phyloP scores from a whole-genome alignment of 2,329 filamentous ascomycete genomes.

The Fusarium sp. region DNA sequence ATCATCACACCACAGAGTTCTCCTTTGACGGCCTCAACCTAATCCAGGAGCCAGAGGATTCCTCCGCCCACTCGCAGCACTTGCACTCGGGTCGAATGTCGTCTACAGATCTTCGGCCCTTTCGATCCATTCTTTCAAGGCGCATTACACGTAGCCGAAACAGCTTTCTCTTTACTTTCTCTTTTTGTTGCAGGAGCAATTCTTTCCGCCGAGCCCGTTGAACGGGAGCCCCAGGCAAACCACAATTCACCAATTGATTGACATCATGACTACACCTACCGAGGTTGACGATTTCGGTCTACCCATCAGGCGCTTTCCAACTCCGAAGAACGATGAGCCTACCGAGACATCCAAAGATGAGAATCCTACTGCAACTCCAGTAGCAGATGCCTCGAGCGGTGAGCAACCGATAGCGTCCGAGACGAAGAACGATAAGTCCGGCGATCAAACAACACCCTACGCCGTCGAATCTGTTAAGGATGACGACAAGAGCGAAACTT shows the following conservation, averaged over 20 bases:
- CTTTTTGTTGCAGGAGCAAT: neutral
- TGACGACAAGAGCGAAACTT: slow-evolving; percentile 51
- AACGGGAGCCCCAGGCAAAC: slow-evolving; percentile 9
- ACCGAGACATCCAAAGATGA: slow-evolving; percentile 20
- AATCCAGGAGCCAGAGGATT: slow-evolving; percentile 32
- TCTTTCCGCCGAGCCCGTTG: neutral
- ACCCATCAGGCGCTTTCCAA: slow-evolving; percentile 63
- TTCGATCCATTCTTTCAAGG: slow-evolving; percentile 28
- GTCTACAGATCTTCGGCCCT: slow-evolving; percentile 36
- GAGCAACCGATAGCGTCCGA: slow-evolving; percentile 3
- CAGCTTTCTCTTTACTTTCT: neutral
- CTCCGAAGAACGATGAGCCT: slow-evolving; percentile 39
- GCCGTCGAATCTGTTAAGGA: slow-evolving; percentile 12
- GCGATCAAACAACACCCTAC: neutral
- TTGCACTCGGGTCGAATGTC: slow-evolving; percentile 28
- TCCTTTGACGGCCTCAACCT: slow-evolving; percentile 20
- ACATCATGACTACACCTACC: slow-evolving; percentile 38
- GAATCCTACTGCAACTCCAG: neutral
- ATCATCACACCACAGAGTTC: slow-evolving; percentile 11
- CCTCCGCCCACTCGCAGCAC: slow-evolving; percentile 16
- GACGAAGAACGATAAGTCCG: slow-evolving; percentile 5
- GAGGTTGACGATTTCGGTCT: slow-evolving; percentile 77
- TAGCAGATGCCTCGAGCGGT: slow-evolving; percentile 3
- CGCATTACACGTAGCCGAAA: slow-evolving; percentile 35
- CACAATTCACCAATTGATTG: slow-evolving; percentile 3